Percentiles rank a stretch among this genome's conserved stretches.
Evolutionary conservation across 345 rosid species (phyloP).

Genomic region (Orychophragmus violaceus): DNA sequence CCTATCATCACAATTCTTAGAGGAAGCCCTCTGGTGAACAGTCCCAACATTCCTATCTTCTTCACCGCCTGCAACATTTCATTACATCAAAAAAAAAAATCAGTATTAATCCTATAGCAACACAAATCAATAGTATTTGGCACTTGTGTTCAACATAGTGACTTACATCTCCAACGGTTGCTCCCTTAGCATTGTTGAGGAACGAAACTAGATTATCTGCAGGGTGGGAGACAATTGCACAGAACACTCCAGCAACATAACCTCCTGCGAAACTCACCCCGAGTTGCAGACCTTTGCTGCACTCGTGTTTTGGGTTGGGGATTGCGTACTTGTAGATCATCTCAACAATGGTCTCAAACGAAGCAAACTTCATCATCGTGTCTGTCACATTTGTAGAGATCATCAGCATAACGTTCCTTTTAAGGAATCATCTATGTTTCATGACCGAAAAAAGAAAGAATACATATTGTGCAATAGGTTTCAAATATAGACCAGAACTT

Average conservation of each 20-base stretch:
- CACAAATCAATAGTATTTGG: background rate
- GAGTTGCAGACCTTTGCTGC: constrained; percentile 80
- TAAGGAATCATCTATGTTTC: background rate
- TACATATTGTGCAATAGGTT: constrained; percentile 6
- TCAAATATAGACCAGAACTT: constrained; percentile 26
- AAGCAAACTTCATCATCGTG: constrained; percentile 99
- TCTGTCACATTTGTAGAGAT: constrained; percentile 37
- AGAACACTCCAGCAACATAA: constrained; percentile 77
- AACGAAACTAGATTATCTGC: constrained; percentile 92
- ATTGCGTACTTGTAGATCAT: constrained; percentile 73
- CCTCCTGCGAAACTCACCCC: constrained; percentile 93
- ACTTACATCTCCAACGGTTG: constrained; percentile 91
- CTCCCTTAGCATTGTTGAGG: constrained; percentile 95
- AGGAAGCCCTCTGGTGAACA: constrained; percentile 95
- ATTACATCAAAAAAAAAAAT: background rate
- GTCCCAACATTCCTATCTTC: constrained; percentile 84
- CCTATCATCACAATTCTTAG: constrained; percentile 99
- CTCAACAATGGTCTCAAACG: constrained; percentile 90
- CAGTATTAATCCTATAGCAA: background rate
- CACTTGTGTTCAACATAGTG: background rate
- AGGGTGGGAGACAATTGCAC: constrained; percentile 88
- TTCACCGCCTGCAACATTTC: constrained; percentile 73
- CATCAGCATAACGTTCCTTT: background rate
- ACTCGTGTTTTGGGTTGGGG: constrained; percentile 78
- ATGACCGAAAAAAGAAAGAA: background rate